Conservation (phyloP, 1,284 basidiomycete genomes). For the Boletus sp. region DNA sequence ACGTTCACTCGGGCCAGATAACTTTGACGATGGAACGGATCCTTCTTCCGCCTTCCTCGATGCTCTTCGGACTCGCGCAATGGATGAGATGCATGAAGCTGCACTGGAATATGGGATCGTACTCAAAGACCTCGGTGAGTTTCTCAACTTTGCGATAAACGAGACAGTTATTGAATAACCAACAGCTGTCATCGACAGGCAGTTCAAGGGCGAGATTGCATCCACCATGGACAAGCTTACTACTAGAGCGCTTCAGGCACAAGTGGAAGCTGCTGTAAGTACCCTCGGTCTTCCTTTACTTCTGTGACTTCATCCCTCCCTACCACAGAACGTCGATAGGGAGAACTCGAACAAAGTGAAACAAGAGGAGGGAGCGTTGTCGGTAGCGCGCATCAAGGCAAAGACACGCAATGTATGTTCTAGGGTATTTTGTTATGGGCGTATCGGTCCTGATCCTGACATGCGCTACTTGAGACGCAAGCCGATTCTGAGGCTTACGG, state of each 20-base stretch:
- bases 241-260: conserved; percentile 77
- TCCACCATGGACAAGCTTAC: conserved; percentile 83
- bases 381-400: conserved; percentile 76
- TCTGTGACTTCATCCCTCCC: background rate
- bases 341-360: conserved; percentile 86
- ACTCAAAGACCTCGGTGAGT: conserved; percentile 72
- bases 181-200: conserved; percentile 77
- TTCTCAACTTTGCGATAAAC: background rate
- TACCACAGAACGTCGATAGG: conserved; percentile 75
- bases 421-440: background rate
- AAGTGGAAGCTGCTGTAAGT: conserved; percentile 79
- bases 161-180: conserved; percentile 9
- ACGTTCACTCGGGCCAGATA: conserved; percentile 73
- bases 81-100: conserved; percentile 81
- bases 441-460: conserved; percentile 19
- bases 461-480: conserved; percentile 48
- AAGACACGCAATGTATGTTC: conserved; percentile 58
- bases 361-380: conserved; percentile 75
- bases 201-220: conserved; percentile 84
- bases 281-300: background rate
- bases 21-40: conserved; percentile 68
- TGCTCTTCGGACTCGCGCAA: conserved; percentile 75
- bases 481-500: conserved; percentile 76
- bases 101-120: conserved; percentile 80
- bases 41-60: conserved; percentile 77